Evolutionary conservation across 176 grass and related monocot species (phyloP).

Genomic region (barley (Hordeum vulgare)): DNA sequence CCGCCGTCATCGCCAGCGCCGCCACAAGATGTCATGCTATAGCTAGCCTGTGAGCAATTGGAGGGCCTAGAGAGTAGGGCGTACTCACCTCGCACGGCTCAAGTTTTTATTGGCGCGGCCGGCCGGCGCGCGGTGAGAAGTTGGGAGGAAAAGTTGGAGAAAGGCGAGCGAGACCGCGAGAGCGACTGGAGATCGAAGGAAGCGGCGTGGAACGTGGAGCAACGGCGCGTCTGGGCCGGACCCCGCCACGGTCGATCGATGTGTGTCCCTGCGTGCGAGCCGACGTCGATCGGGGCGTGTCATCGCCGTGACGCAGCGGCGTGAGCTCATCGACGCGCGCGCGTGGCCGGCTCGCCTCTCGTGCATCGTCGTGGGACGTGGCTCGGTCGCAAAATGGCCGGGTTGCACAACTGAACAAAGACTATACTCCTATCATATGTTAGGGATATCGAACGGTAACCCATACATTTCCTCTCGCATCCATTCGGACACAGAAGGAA

Average conservation of each 20-base stretch:
- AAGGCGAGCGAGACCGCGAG: neutral
- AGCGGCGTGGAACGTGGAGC: conserved; percentile 15
- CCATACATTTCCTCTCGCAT: too few relatives aligned
- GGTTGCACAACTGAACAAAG: too few relatives aligned
- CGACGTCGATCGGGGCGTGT: neutral
- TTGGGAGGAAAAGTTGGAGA: conserved; percentile 25
- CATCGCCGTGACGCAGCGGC: neutral
- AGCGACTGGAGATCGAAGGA: neutral
- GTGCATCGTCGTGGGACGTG: too few relatives aligned
- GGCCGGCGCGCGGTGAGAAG: neutral
- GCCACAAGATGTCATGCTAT: conserved; percentile 6
- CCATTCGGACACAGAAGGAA: too few relatives aligned
- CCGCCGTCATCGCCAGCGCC: neutral
- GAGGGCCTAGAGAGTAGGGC: too few relatives aligned
- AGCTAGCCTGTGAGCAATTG: neutral
- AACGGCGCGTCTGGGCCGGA: neutral
- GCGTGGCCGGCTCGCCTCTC: too few relatives aligned
- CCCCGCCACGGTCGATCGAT: neutral
- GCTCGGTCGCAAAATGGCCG: too few relatives aligned
- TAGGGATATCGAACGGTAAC: too few relatives aligned
- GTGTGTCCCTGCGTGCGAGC: neutral
- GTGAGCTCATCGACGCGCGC: conserved; percentile 10
- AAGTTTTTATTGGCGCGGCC: conserved; percentile 37
- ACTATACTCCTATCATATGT: too few relatives aligned
- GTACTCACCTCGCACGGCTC: neutral